These are phyloP conservation scores for Aspergillus fumigatus DNA, from an alignment of 2,329 filamentous ascomycete species.

Conservation along the genomic window DNA sequence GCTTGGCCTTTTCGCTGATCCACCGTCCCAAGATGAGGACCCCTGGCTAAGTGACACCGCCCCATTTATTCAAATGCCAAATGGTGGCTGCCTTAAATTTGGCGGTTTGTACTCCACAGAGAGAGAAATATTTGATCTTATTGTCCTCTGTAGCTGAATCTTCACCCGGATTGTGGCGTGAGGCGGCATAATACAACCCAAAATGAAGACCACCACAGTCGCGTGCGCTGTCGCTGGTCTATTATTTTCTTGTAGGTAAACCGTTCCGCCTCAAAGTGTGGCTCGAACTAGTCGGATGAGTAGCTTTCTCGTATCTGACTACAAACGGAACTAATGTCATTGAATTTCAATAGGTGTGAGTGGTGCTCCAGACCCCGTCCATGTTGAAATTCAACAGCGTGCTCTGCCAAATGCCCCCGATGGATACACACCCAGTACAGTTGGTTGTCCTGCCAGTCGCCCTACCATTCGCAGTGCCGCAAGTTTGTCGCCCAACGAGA, in stretches of 20 bases:
- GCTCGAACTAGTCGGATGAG: neutral
- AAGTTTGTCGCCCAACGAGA: constrained; percentile 64
- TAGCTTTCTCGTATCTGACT: neutral
- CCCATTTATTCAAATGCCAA: neutral
- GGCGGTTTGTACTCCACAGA: neutral
- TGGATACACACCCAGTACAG: constrained; percentile 66
- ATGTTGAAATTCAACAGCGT: constrained; percentile 23
- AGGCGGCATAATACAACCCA: neutral
- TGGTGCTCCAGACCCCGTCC: constrained; percentile 12
- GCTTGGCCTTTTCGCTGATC: neutral
- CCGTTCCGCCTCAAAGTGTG: neutral
- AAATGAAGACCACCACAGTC: neutral
- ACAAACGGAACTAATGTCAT: neutral
- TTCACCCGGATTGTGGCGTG: neutral
- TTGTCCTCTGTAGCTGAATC: neutral
- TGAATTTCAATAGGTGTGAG: constrained; percentile 10
- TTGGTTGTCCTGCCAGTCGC: constrained; percentile 63
- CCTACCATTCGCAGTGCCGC: constrained; percentile 65
- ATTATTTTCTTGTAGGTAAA: neutral
- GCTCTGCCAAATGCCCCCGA: constrained; percentile 56
- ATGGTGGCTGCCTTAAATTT: neutral
- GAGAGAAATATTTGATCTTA: neutral
- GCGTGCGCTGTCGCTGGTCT: neutral
- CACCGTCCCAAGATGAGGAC: neutral
- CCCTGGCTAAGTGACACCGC: neutral